Evolutionary conservation across 164 flowering plant species (phyloP).

Genomic region (Nymphaea colorata): DNA sequence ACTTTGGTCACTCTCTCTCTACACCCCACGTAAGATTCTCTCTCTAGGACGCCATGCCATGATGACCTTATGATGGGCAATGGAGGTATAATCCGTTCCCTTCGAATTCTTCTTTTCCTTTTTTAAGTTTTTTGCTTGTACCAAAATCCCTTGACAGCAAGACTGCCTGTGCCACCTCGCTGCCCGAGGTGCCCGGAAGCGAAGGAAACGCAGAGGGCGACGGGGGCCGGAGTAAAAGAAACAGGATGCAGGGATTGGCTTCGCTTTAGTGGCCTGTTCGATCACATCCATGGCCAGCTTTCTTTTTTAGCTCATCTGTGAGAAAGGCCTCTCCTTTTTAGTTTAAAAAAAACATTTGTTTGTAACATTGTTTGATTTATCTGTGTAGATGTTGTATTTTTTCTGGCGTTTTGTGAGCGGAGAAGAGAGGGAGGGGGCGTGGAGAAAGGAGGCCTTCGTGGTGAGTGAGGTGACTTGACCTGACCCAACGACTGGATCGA

Average conservation of each 20-base stretch:
- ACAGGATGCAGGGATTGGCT: background rate
- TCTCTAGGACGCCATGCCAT: background rate
- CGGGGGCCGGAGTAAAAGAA: background rate
- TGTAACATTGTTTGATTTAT: too few relatives aligned
- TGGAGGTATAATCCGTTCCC: background rate
- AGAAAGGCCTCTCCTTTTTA: background rate
- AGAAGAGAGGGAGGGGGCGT: background rate
- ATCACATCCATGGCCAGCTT: background rate
- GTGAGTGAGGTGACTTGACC: background rate
- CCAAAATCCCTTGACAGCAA: background rate
- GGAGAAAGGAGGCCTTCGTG: background rate
- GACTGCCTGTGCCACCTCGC: background rate
- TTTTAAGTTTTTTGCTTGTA: background rate
- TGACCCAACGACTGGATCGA: background rate
- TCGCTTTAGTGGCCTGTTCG: background rate
- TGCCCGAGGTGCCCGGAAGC: background rate
- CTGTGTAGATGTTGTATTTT: background rate
- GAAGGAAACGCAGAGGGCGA: background rate
- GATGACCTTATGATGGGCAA: background rate
- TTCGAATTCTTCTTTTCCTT: too few relatives aligned
- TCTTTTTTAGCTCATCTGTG: background rate
- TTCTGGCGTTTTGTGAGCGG: background rate
- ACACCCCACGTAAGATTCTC: background rate
- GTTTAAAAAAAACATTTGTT: too few relatives aligned
- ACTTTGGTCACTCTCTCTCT: background rate